Evolutionary conservation across 768 basidiomycete genomes (phyloP).

Genomic region (Termitomyces sp.): DNA sequence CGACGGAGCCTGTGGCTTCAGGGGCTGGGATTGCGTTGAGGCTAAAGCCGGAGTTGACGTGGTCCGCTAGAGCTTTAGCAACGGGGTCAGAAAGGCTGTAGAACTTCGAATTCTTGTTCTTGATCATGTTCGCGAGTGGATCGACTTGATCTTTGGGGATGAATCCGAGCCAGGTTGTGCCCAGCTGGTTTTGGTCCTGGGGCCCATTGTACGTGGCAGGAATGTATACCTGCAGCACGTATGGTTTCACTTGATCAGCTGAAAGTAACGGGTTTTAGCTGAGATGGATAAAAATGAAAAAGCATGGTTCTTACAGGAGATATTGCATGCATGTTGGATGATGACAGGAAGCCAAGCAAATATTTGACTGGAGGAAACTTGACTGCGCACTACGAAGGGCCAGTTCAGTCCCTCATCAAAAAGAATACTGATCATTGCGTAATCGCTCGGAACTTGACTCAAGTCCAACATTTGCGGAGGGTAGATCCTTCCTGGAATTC

Average conservation of each 20-base stretch:
- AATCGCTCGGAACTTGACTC: constrained; percentile 26
- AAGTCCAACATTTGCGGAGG: constrained; percentile 28
- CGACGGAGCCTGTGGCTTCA: constrained; percentile 9
- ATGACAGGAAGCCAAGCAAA: constrained; percentile 62
- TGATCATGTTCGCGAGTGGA: constrained; percentile 60
- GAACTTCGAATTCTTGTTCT: constrained; percentile 52
- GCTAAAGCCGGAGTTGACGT: constrained; percentile 65
- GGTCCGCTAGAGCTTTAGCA: constrained; percentile 50
- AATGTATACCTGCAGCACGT: constrained; percentile 64
- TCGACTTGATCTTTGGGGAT: constrained; percentile 53
- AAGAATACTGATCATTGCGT: constrained; percentile 55
- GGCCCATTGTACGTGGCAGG: constrained; percentile 49
- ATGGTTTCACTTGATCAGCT: constrained; percentile 32
- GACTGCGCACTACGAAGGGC: constrained; percentile 55
- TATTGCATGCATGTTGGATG: constrained; percentile 25
- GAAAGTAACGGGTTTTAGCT: constrained; percentile 6
- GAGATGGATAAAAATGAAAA: neutral
- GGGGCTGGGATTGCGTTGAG: constrained; percentile 43
- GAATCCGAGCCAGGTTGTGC: constrained; percentile 69
- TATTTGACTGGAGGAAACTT: constrained; percentile 65
- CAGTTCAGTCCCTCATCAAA: constrained; percentile 59
- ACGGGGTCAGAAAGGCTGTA: constrained; percentile 48
- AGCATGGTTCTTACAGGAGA: constrained; percentile 22
- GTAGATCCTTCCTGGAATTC: constrained; percentile 56
- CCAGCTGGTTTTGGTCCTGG: constrained; percentile 41